Evolutionary conservation across 495 filamentous ascomycete genomes (phyloP).

Genomic region (Glarea lozoyensis): DNA sequence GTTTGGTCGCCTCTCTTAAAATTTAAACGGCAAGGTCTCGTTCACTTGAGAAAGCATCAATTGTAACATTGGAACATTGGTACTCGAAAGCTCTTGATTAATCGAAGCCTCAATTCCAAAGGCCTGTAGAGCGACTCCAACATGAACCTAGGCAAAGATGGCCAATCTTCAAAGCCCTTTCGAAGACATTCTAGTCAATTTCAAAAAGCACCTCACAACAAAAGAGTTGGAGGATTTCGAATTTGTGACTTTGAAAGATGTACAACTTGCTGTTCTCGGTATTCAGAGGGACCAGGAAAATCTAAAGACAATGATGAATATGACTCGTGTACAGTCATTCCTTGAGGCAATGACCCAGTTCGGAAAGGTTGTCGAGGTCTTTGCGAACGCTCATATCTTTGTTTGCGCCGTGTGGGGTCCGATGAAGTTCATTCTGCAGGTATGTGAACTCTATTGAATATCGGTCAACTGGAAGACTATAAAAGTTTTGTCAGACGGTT

Average conservation of each 20-base stretch:
- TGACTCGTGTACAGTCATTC: constrained; percentile 28
- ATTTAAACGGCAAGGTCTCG: too few species aligned
- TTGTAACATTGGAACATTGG: too few species aligned
- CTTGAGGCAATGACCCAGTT: constrained; percentile 33
- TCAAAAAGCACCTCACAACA: constrained; percentile 5
- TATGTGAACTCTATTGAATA: too few species aligned
- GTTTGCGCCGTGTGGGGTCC: constrained; percentile 35
- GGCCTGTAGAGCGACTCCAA: too few species aligned
- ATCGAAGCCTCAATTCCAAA: too few species aligned
- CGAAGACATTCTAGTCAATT: constrained; percentile 7
- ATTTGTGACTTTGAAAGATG: constrained; percentile 9
- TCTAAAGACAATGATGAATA: constrained; percentile 26
- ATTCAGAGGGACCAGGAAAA: constrained; percentile 29
- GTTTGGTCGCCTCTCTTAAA: too few species aligned
- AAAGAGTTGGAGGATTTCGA: constrained; percentile 10
- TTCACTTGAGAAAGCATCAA: too few species aligned
- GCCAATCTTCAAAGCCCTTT: too few species aligned
- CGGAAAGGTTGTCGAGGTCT: constrained; percentile 31
- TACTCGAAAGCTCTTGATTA: too few species aligned
- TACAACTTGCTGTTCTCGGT: constrained; percentile 14
- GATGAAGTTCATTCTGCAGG: constrained; percentile 22
- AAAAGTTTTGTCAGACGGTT: too few species aligned
- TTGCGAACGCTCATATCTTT: constrained; percentile 24
- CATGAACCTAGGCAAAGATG: too few species aligned
- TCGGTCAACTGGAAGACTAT: too few species aligned